phyloP scores from a whole-genome alignment of 345 rosid genomes.

The Angophora floribunda region DNA sequence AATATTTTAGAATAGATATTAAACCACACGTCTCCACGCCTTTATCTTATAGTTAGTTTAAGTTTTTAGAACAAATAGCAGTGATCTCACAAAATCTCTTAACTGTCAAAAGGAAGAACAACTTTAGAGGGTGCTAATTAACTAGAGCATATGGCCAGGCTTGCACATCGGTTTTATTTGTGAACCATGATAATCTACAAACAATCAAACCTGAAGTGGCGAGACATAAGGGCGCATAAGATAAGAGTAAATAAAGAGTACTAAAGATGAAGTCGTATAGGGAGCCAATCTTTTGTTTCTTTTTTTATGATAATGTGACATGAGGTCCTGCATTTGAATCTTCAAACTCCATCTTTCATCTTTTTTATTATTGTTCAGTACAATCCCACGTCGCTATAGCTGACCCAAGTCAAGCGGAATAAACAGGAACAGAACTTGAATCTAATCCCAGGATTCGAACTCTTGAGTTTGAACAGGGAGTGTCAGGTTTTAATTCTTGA shows the following conservation, averaged over 20 bases:
- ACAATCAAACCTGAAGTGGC: neutral
- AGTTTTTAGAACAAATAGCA: too few relatives aligned
- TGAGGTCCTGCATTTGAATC: neutral
- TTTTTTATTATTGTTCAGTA: neutral
- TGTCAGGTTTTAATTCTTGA: too few relatives aligned
- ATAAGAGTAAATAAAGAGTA: neutral
- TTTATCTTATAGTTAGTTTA: too few relatives aligned
- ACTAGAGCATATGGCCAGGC: neutral
- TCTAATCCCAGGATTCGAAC: too few relatives aligned
- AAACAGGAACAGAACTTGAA: neutral
- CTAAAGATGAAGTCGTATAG: neutral
- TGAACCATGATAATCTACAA: neutral
- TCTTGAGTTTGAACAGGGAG: too few relatives aligned
- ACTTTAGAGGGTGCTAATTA: neutral
- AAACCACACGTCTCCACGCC: too few relatives aligned
- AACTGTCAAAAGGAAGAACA: neutral
- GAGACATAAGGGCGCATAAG: neutral
- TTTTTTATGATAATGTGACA: neutral
- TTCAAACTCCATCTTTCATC: neutral
- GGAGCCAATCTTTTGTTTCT: neutral
- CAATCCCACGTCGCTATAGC: neutral
- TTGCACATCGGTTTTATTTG: neutral
- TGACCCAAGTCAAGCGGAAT: neutral
- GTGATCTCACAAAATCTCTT: too few relatives aligned
- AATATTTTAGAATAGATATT: too few relatives aligned